A percentile compares a stretch with the other conserved stretches of the same genome.
Evolutionary conservation across 2,329 filamentous ascomycete genomes (phyloP).

Genomic region (Colletotrichum coccodes): DNA sequence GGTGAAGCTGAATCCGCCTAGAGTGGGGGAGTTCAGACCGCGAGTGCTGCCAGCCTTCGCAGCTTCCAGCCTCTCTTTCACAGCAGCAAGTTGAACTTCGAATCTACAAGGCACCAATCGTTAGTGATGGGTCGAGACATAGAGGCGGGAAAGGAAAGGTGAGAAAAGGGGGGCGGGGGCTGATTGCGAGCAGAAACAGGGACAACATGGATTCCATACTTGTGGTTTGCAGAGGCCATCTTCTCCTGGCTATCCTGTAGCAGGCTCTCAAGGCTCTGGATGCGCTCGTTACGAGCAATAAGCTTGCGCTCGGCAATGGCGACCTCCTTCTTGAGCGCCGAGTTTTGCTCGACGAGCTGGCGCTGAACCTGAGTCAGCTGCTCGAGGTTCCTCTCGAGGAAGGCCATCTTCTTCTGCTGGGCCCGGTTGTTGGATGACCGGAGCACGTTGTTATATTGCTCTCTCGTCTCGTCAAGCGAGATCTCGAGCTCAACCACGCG

Average conservation of each 20-base stretch:
- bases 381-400: slow-evolving; percentile 97
- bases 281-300: slow-evolving; percentile 95
- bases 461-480: slow-evolving; percentile 93
- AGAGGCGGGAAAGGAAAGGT: too few relatives aligned
- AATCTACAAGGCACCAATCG: slow-evolving; percentile 68
- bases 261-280: slow-evolving; percentile 90
- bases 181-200: not conserved
- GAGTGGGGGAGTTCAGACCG: slow-evolving; percentile 74
- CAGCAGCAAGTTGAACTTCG: slow-evolving; percentile 94
- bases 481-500: slow-evolving; percentile 98
- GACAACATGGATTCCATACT: slow-evolving; percentile 62
- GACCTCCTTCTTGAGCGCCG: slow-evolving; percentile 97
- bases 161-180: not conserved
- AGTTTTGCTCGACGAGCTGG: slow-evolving; percentile 98
- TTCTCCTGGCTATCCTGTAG: slow-evolving; percentile 99
- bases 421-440: slow-evolving; percentile 97
- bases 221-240: slow-evolving; percentile 94
- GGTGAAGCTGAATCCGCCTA: slow-evolving; percentile 77
- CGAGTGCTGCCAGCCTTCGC: slow-evolving; percentile 93
- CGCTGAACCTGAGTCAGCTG: slow-evolving; percentile 97
- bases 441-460: slow-evolving; percentile 99
- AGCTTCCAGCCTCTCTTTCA: slow-evolving; percentile 97
- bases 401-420: slow-evolving; percentile 99
- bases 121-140: slow-evolving; percentile 12
- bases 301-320: slow-evolving; percentile 98